Evolutionary conservation across 106 monocot species (phyloP).

Genomic region (Dioscorea zingiberensis): DNA sequence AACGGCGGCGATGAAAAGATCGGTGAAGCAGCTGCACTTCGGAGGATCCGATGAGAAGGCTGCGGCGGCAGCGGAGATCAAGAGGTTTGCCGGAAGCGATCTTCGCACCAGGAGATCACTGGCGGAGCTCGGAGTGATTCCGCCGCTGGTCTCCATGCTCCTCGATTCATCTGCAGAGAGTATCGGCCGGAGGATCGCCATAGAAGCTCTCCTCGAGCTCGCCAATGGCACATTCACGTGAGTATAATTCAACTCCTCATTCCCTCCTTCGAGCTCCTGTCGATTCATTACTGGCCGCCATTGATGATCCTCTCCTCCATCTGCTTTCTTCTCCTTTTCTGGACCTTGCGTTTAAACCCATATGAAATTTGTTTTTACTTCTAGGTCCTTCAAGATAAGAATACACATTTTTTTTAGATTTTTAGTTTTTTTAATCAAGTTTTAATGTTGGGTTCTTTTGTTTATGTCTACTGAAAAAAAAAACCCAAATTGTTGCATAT

Average conservation of each 20-base stretch:
- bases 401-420: no score
- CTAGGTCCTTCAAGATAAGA: no score
- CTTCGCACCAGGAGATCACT: slow-evolving; percentile 26
- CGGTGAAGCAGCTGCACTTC: slow-evolving; percentile 72
- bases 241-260: background rate
- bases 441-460: no score
- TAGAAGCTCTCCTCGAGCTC: slow-evolving; percentile 53
- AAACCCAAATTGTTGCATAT: no score
- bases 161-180: slow-evolving; percentile 14
- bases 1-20: slow-evolving; percentile 17
- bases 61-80: slow-evolving; percentile 43
- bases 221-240: slow-evolving; percentile 60
- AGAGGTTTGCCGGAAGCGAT: slow-evolving; percentile 34
- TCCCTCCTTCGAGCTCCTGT: no score
- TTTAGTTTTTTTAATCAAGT: no score
- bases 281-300: no score
- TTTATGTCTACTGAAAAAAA: no score
- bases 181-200: slow-evolving; percentile 12
- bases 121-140: slow-evolving; percentile 56
- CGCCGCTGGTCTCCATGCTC: slow-evolving; percentile 46
- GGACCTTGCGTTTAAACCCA: no score
- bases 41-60: slow-evolving; percentile 42
- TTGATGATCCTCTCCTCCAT: no score
- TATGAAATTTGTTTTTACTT: no score
- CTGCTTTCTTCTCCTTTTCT: no score